A percentile compares a stretch with the other conserved stretches of the same genome.
These are phyloP conservation scores for Taxillus chinensis DNA, from an alignment of 164 flowering plant genomes.

Conservation along the genomic window DNA sequence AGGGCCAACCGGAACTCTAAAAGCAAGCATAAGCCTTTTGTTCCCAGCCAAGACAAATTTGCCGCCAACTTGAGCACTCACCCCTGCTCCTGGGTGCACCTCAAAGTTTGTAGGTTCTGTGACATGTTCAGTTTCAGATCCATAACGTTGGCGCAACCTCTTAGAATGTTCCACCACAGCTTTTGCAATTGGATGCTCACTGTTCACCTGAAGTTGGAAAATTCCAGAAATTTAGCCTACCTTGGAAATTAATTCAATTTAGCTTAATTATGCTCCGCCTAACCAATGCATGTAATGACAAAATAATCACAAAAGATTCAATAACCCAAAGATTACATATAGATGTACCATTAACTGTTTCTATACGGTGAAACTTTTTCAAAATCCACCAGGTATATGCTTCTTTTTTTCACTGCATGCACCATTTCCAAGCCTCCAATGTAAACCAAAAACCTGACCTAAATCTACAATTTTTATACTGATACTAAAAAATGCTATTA, in stretches of 20 bases:
- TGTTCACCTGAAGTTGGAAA: slow-evolving; percentile 47
- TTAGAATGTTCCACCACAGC: slow-evolving; percentile 70
- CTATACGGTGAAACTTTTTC: too few relatives aligned
- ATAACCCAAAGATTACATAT: background rate
- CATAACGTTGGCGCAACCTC: slow-evolving; percentile 41
- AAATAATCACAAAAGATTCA: too few relatives aligned
- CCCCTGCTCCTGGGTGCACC: slow-evolving; percentile 87
- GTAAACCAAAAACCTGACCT: too few relatives aligned
- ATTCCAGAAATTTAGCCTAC: background rate
- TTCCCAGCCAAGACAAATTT: slow-evolving; percentile 70
- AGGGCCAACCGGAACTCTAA: slow-evolving; percentile 29
- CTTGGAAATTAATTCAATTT: background rate
- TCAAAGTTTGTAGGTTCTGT: slow-evolving; percentile 59
- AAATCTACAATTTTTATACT: background rate
- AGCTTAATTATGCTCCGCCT: background rate
- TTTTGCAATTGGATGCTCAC: slow-evolving; percentile 94
- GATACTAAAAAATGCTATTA: slow-evolving; percentile 5
- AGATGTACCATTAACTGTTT: too few relatives aligned
- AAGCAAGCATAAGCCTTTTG: slow-evolving; percentile 62
- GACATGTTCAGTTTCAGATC: slow-evolving; percentile 24
- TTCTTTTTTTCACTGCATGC: too few relatives aligned
- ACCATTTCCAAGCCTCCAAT: too few relatives aligned
- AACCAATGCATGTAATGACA: background rate
- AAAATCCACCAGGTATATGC: too few relatives aligned
- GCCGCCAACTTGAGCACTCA: slow-evolving; percentile 55